Conservation (phyloP, 352 stramenopile genomes). For the Phytophthora pistaciae region DNA sequence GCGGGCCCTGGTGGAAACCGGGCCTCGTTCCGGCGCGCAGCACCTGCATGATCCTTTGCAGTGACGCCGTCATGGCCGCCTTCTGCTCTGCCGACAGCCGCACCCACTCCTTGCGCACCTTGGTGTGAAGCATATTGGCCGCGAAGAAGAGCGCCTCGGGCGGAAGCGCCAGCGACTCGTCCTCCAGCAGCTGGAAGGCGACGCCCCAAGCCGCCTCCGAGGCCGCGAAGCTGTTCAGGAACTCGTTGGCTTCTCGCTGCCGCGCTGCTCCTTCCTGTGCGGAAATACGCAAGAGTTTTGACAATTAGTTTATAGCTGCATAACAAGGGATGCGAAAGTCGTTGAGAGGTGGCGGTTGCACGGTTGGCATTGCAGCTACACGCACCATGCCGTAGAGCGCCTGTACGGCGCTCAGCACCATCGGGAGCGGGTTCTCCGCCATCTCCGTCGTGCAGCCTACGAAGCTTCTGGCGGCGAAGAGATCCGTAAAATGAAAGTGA, state of each 20-base stretch:
- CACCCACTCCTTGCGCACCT: slow-evolving; percentile 75
- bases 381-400: slow-evolving; percentile 74
- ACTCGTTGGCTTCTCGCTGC: slow-evolving; percentile 78
- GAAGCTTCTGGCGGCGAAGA: not conserved
- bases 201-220: slow-evolving; percentile 65
- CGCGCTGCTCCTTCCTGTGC: slow-evolving; percentile 61
- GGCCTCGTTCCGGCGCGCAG: slow-evolving; percentile 31
- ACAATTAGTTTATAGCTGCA: slow-evolving; percentile 2
- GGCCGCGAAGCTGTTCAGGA: slow-evolving; percentile 62
- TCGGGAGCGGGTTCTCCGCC: slow-evolving; percentile 42
- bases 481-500: not conserved
- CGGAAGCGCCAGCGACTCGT: slow-evolving; percentile 53
- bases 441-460: slow-evolving; percentile 10
- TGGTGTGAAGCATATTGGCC: slow-evolving; percentile 80
- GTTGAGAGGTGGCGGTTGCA: not conserved
- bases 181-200: slow-evolving; percentile 56
- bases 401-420: slow-evolving; percentile 63
- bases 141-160: slow-evolving; percentile 77
- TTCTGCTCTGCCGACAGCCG: slow-evolving; percentile 48
- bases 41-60: slow-evolving; percentile 52
- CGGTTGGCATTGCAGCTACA: not conserved
- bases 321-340: not conserved
- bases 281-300: not conserved
- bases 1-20: slow-evolving; percentile 38
- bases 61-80: slow-evolving; percentile 39